Evolutionary conservation across 371 early-diverging fungal species (phyloP).

Genomic region (Dentiscutata heterogama): DNA sequence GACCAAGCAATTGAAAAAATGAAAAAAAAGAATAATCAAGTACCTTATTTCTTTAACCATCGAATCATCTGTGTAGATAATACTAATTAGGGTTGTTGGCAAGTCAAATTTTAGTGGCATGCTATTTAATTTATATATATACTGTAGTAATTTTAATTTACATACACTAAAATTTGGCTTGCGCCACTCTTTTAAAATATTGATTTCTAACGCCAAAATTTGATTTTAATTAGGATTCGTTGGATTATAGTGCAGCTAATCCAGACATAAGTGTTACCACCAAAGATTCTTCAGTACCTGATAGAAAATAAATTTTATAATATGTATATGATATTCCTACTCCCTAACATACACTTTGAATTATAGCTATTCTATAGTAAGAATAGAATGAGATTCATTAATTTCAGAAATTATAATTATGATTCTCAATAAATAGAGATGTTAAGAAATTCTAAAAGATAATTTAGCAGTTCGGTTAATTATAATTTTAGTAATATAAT

Average conservation of each 20-base stretch:
- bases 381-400: too few relatives aligned
- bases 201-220: background rate
- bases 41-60: background rate
- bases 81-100: too few relatives aligned
- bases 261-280: background rate
- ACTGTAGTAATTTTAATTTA: too few relatives aligned
- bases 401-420: too few relatives aligned
- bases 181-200: background rate
- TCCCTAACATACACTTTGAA: too few relatives aligned
- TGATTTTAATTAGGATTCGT: background rate
- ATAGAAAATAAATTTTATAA: background rate
- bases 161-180: background rate
- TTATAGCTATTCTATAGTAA: too few relatives aligned
- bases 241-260: conserved; percentile 39
- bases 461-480: too few relatives aligned
- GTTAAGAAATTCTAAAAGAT: too few relatives aligned
- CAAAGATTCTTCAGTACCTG: conserved; percentile 5
- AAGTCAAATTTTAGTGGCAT: background rate
- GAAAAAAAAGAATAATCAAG: conserved; percentile 19
- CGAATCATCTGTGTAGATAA: too few relatives aligned
- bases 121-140: background rate
- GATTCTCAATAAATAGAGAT: too few relatives aligned
- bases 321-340: too few relatives aligned
- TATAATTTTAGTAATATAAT: too few relatives aligned
- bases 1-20: conserved; percentile 13